phyloP scores from a whole-genome alignment of 495 filamentous ascomycete genomes.

The Lasiosphaeria hispida region DNA sequence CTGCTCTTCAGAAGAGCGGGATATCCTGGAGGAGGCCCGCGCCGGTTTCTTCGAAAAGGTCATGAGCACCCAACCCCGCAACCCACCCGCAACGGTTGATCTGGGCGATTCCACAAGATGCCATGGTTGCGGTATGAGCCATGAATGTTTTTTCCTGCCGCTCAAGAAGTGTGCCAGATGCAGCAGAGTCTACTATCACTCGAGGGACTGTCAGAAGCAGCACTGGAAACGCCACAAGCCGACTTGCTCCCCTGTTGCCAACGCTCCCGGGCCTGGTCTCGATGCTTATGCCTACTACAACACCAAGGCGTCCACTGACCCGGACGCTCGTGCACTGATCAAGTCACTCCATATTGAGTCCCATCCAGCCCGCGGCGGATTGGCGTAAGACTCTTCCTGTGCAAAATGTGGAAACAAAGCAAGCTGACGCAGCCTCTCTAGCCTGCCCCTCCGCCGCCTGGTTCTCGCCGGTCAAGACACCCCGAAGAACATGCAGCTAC shows the following conservation, averaged over 20 bases:
- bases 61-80: background rate
- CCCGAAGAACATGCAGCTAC: slow-evolving; percentile 4
- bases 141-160: background rate
- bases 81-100: background rate
- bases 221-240: slow-evolving; percentile 3
- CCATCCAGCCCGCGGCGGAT: background rate
- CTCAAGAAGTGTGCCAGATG: slow-evolving; percentile 3
- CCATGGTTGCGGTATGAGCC: slow-evolving; percentile 1
- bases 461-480: slow-evolving; percentile 11
- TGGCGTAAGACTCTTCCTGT: background rate
- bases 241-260: background rate
- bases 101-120: background rate
- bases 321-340: background rate
- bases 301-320: slow-evolving; percentile 1
- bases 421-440: background rate
- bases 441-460: background rate
- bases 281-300: background rate
- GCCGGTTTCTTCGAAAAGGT: background rate
- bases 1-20: slow-evolving; percentile 1
- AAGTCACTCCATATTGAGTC: background rate
- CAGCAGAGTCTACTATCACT: slow-evolving; percentile 2
- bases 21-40: background rate
- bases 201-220: background rate
- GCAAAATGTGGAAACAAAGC: background rate
- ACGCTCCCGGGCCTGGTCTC: background rate